Conservation (phyloP, 208 protist species). For the Trypanosoma melophagium region DNA sequence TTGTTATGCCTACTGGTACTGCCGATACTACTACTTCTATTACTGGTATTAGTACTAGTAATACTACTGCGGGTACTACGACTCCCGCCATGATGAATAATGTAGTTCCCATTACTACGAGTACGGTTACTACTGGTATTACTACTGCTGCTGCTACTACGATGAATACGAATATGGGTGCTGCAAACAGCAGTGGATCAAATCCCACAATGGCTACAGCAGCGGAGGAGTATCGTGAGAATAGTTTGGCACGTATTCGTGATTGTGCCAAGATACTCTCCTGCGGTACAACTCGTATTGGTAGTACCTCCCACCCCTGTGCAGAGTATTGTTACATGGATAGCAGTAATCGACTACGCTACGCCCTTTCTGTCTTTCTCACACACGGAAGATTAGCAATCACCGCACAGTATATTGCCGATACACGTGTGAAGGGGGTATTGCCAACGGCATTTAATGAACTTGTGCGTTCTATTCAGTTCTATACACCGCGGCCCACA, state of each 20-base stretch:
- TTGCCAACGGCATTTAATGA: conserved; percentile 77
- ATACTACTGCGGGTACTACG: too few relatives aligned
- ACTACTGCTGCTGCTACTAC: too few relatives aligned
- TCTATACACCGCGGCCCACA: conserved; percentile 50
- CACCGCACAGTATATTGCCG: conserved; percentile 77
- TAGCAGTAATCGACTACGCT: conserved; percentile 40
- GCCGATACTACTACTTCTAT: too few relatives aligned
- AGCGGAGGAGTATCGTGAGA: conserved; percentile 60
- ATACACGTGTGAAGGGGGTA: conserved; percentile 56
- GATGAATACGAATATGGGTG: too few relatives aligned
- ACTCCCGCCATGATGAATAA: too few relatives aligned
- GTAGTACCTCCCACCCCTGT: conserved; percentile 46
- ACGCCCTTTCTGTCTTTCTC: conserved; percentile 74
- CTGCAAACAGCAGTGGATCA: too few relatives aligned
- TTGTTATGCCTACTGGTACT: too few relatives aligned
- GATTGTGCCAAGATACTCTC: conserved; percentile 65
- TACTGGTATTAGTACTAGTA: too few relatives aligned
- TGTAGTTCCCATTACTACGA: too few relatives aligned
- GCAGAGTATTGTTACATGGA: conserved; percentile 87
- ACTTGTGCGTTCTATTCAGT: conserved; percentile 62
- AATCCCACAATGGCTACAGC: too few relatives aligned
- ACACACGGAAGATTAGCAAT: conserved; percentile 62
- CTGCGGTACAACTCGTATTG: conserved; percentile 55
- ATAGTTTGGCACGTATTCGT: conserved; percentile 54
- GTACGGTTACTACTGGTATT: too few relatives aligned